These are phyloP conservation scores for Stephania cephalantha DNA, from an alignment of 164 flowering plant genomes.

Conservation along the genomic window DNA sequence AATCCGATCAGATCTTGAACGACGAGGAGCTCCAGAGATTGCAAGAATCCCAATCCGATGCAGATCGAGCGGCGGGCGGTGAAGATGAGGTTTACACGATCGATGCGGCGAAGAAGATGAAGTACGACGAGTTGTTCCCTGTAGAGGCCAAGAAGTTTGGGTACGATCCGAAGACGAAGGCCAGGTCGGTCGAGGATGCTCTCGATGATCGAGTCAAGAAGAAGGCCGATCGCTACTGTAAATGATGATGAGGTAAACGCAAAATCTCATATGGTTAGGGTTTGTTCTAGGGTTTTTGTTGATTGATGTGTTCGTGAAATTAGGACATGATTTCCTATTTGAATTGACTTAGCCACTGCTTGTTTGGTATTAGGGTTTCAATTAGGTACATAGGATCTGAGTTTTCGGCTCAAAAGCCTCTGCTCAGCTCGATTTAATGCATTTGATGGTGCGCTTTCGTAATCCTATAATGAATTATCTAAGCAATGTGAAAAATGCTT, in stretches of 20 bases:
- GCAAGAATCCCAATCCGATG: slow-evolving; percentile 6
- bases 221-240: slow-evolving; percentile 97
- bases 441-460: neutral
- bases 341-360: too few relatives aligned
- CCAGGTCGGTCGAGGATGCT: slow-evolving; percentile 62
- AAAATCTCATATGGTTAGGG: neutral
- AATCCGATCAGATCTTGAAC: slow-evolving; percentile 10
- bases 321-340: neutral
- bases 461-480: neutral
- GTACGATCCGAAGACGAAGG: slow-evolving; percentile 47
- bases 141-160: slow-evolving; percentile 81
- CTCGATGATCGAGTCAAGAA: slow-evolving; percentile 93
- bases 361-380: too few relatives aligned
- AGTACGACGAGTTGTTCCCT: slow-evolving; percentile 78
- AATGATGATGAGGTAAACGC: slow-evolving; percentile 38
- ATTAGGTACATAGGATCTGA: too few relatives aligned
- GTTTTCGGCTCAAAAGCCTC: too few relatives aligned
- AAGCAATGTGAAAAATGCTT: too few relatives aligned
- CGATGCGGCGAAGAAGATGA: slow-evolving; percentile 81
- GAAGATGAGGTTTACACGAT: slow-evolving; percentile 44
- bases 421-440: neutral
- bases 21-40: slow-evolving; percentile 8
- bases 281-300: neutral
- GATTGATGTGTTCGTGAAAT: neutral
- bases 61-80: slow-evolving; percentile 15